Percentiles rank a stretch among this genome's conserved stretches.
phyloP scores from a whole-genome alignment of 805 yeast species.

The Saturnispora sekii region DNA sequence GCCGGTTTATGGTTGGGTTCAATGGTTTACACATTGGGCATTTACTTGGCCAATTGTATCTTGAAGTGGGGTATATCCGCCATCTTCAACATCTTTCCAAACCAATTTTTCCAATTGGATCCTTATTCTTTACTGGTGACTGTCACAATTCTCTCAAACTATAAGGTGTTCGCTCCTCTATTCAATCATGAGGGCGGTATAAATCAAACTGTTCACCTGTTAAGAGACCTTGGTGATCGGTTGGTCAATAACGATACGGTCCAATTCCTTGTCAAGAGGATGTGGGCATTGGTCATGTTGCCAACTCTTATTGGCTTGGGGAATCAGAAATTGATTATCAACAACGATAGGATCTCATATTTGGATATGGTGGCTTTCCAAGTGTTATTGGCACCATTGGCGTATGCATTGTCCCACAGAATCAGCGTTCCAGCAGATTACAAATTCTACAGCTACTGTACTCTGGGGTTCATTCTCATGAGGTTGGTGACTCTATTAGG shows the following conservation, averaged over 20 bases:
- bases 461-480: background rate
- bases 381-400: conserved; percentile 1
- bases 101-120: conserved; percentile 9
- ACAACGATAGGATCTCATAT: background rate
- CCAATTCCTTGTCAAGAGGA: background rate
- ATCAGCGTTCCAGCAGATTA: background rate
- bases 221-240: background rate
- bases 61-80: conserved; percentile 12
- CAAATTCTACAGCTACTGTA: background rate
- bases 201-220: background rate
- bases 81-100: conserved; percentile 1
- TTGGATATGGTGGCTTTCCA: background rate
- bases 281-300: background rate
- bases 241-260: background rate
- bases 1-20: conserved; percentile 38
- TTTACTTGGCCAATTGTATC: conserved; percentile 14
- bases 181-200: background rate
- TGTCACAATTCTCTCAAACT: background rate
- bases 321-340: background rate
- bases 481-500: background rate
- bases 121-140: conserved; percentile 7
- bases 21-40: conserved; percentile 22
- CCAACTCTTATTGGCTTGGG: conserved; percentile 2
- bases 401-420: conserved; percentile 1
- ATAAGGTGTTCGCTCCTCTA: background rate